Conservation (phyloP, 441 rosid species). For the Kokia cookei region DNA sequence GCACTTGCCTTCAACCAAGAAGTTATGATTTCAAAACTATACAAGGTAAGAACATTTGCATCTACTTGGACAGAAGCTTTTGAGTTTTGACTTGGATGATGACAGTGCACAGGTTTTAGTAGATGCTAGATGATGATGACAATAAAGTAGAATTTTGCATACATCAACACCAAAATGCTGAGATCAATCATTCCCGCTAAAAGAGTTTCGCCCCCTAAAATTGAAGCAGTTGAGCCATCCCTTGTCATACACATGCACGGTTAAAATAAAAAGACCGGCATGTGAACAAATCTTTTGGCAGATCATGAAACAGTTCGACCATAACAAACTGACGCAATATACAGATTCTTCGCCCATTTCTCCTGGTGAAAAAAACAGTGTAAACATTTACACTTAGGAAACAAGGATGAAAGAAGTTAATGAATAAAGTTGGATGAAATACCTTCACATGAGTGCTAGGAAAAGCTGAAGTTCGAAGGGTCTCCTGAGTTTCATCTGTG, state of each 20-base stretch:
- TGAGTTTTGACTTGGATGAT: conserved; percentile 26
- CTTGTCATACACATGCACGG: conserved; percentile 14
- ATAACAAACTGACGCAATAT: conserved; percentile 6
- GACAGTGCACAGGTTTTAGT: conserved; percentile 33
- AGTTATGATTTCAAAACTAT: conserved; percentile 30
- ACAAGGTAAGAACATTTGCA: conserved; percentile 28
- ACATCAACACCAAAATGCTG: conserved; percentile 32
- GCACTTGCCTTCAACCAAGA: conserved; percentile 38
- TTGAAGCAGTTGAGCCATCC: conserved; percentile 15
- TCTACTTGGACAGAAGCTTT: conserved; percentile 15
- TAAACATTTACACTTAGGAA: background rate
- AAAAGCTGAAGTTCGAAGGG: conserved; percentile 84
- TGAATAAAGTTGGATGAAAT: conserved; percentile 4
- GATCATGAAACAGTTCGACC: conserved; percentile 60
- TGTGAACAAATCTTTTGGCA: conserved; percentile 18
- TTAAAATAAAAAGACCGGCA: conserved; percentile 14
- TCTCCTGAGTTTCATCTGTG: conserved; percentile 82
- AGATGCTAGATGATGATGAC: conserved; percentile 30
- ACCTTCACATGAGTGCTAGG: conserved; percentile 98
- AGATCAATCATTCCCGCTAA: conserved; percentile 27
- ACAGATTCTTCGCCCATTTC: conserved; percentile 74
- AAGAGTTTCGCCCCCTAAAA: conserved; percentile 23
- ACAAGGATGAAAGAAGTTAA: background rate
- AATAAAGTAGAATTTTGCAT: conserved; percentile 34
- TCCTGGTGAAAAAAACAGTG: conserved; percentile 34